phyloP scores from a whole-genome alignment of 2,329 filamentous ascomycete genomes.

The Colletotrichum agaves region DNA sequence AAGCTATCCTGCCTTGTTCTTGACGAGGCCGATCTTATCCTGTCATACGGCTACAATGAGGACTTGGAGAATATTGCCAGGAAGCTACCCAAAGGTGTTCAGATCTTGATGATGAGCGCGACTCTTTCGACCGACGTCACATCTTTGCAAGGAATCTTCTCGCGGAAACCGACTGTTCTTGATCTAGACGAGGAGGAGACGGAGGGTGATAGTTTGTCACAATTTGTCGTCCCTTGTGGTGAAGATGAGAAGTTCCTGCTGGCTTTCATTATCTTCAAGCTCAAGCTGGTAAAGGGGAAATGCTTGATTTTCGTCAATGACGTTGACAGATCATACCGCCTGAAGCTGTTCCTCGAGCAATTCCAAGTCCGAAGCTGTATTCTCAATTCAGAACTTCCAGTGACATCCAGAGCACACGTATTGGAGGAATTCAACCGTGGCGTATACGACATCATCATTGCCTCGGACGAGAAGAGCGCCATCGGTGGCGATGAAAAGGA shows the following conservation, averaged over 20 bases:
- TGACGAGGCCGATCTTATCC: slow-evolving; percentile 92
- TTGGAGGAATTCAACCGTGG: slow-evolving; percentile 98
- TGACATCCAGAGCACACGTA: slow-evolving; percentile 92
- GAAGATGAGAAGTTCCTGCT: slow-evolving; percentile 98
- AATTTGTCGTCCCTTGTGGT: slow-evolving; percentile 90
- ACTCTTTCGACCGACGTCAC: slow-evolving; percentile 91
- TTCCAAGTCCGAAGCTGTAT: slow-evolving; percentile 95
- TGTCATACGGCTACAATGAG: slow-evolving; percentile 94
- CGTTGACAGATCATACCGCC: slow-evolving; percentile 86
- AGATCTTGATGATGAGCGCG: slow-evolving; percentile 93
- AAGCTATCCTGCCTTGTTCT: slow-evolving; percentile 83
- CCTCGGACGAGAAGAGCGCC: slow-evolving; percentile 90
- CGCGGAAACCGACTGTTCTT: slow-evolving; percentile 80
- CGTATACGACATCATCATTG: slow-evolving; percentile 98
- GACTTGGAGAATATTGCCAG: slow-evolving; percentile 85
- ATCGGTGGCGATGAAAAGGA: slow-evolving; percentile 71
- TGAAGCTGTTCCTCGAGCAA: slow-evolving; percentile 96
- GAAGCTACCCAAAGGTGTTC: slow-evolving; percentile 83
- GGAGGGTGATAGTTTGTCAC: slow-evolving; percentile 79
- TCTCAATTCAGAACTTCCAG: slow-evolving; percentile 91
- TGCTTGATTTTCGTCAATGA: slow-evolving; percentile 79
- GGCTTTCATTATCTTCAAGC: slow-evolving; percentile 93
- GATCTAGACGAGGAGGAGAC: slow-evolving; percentile 86
- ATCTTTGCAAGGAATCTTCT: slow-evolving; percentile 85
- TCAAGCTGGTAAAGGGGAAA: slow-evolving; percentile 94